Conservation (phyloP, 2,329 filamentous ascomycete genomes). For the Aaosphaeria pasadenensis region DNA sequence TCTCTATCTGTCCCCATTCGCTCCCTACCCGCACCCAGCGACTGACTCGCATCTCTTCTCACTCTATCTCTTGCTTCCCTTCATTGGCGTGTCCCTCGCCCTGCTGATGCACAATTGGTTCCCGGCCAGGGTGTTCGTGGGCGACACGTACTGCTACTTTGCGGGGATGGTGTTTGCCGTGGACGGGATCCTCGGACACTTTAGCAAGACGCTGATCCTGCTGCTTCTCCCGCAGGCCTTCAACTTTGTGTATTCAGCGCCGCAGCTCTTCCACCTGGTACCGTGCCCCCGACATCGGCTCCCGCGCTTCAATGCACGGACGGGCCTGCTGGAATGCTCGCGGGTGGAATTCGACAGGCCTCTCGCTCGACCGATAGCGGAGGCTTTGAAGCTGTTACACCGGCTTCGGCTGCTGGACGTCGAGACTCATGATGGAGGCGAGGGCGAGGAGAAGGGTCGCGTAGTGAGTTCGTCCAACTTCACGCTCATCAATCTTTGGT, state of each 20-base stretch:
- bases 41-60: conserved; percentile 96
- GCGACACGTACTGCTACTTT: conserved; percentile 99
- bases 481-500: conserved; percentile 91
- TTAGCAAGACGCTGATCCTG: conserved; percentile 92
- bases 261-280: conserved; percentile 85
- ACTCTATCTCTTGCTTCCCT: conserved; percentile 89
- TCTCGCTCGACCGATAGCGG: conserved; percentile 62
- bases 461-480: conserved; percentile 84
- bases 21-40: conserved; percentile 81
- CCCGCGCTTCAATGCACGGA: conserved; percentile 81
- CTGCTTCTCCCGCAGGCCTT: conserved; percentile 91
- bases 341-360: conserved; percentile 73
- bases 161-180: conserved; percentile 99
- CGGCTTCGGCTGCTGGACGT: conserved; percentile 67
- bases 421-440: conserved; percentile 62
- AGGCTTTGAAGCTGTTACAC: conserved; percentile 65
- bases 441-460: conserved; percentile 44
- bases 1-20: conserved; percentile 74
- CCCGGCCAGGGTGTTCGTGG: conserved; percentile 90
- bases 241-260: conserved; percentile 92
- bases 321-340: conserved; percentile 82
- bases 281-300: conserved; percentile 92
- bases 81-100: conserved; percentile 86
- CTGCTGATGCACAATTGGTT: conserved; percentile 93
- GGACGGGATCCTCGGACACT: conserved; percentile 93